Base-by-base conservation (phyloP, 2,329 filamentous ascomycete species). In the Stagonosporopsis rhizophila region DNA sequence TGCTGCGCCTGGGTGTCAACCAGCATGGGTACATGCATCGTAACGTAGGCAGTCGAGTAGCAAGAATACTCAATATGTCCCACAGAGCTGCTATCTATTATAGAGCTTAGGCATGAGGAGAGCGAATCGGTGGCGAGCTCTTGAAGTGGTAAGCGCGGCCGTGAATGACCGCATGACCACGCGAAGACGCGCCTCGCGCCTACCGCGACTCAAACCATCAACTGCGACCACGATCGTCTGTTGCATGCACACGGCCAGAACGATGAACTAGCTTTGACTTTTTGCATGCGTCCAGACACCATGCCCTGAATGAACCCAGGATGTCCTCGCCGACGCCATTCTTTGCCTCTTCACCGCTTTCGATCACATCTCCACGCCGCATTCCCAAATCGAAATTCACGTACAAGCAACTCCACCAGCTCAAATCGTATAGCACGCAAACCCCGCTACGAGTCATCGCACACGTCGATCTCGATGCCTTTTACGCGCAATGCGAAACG, bases 401-500 rank as follows among this genome's bases (percentile, higher is more conserved):
- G 2, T 92, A 90, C 74, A 90, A 90, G 58, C 88, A 98, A 50
- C 83, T 98, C 15, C 82, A 86, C 30, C 88, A 93, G 62, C 85
- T 98, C 54, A 85, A 88, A 6, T 83, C 87, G 9, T 92, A 85
- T 64, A 87, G 86, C 30, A 82, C 88, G 0, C 86, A 87, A 8
- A 92, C 87, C 46, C 94, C 94, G 1, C 82, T 99, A 32, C 88
- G 95, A 41, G 90, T 96, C 25, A 87, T 97, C 65, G 91, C 92
- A 6, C 93, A 97, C 75, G 87, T 98, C 61, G 95, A 99, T 70
- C 87, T 99, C 57, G 95, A 99, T 84, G 94, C 94, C 35, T 99
- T 99, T 78, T 99, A 99, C 75, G 81, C 80, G 3, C 95, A 99
- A 80, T 97, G 92, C 73, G 95, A 99, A 78, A 96, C 93, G 84